Evolutionary conservation across 2,329 filamentous ascomycete species (phyloP).

Genomic region (Fusarium sacchari): DNA sequence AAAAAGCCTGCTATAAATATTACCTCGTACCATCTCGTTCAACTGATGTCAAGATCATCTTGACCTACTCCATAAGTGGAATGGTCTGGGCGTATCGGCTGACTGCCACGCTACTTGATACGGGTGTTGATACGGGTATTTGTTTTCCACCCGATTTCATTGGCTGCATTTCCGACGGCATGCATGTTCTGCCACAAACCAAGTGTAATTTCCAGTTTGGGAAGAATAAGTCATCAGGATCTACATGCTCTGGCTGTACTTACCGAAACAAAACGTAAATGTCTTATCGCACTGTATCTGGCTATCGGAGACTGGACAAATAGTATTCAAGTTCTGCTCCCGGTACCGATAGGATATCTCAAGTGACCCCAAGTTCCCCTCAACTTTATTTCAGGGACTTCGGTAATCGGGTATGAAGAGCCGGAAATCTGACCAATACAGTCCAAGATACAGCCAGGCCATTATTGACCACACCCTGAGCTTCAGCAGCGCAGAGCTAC

Average conservation of each 20-base stretch:
- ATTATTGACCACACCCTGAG: background rate
- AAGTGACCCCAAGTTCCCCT: background rate
- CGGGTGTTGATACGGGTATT: background rate
- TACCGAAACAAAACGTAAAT: background rate
- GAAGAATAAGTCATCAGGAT: background rate
- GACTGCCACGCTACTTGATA: fast-evolving
- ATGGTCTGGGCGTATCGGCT: background rate
- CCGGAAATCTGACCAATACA: background rate
- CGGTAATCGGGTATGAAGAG: background rate
- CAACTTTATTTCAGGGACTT: background rate
- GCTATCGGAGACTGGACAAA: background rate
- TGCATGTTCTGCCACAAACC: too few relatives aligned
- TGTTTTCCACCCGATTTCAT: background rate
- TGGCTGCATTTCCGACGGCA: background rate
- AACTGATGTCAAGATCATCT: background rate
- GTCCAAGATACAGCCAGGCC: fast-evolving
- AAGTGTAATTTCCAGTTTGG: background rate
- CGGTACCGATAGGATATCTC: too few relatives aligned
- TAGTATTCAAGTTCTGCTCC: background rate
- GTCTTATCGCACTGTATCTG: too few relatives aligned
- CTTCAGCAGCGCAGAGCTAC: background rate
- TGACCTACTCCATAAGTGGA: background rate
- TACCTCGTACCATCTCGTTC: background rate
- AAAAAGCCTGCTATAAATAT: background rate
- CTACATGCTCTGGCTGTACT: background rate